A percentile compares a stretch with the other conserved stretches of the same genome.
Evolutionary conservation across 108 stramenopile species (phyloP).

Genomic region (Cyclotella sp.): DNA sequence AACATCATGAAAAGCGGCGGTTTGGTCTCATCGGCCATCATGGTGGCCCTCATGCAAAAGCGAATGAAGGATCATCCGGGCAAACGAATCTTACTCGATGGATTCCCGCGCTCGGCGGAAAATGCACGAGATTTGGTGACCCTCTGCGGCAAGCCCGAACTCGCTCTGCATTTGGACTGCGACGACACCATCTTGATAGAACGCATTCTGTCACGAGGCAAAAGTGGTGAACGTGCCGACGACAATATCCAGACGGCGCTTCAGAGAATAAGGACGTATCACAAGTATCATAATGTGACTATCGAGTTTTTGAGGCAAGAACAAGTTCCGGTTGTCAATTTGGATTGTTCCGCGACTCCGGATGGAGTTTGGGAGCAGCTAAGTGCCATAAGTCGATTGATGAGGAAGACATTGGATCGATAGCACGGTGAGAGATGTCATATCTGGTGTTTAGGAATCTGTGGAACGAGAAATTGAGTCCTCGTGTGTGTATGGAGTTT

Average conservation of each 20-base stretch:
- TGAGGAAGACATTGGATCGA: slow-evolving; percentile 27
- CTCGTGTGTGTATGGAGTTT: background rate
- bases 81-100: slow-evolving; percentile 87
- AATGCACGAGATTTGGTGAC: slow-evolving; percentile 77
- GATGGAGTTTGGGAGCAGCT: slow-evolving; percentile 87
- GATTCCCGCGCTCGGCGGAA: slow-evolving; percentile 85
- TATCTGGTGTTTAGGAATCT: background rate
- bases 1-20: slow-evolving; percentile 90
- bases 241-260: slow-evolving; percentile 87
- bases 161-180: slow-evolving; percentile 82
- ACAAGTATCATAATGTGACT: slow-evolving; percentile 76
- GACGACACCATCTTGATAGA: slow-evolving; percentile 83
- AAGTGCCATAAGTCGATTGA: slow-evolving; percentile 57
- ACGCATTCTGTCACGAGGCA: slow-evolving; percentile 70
- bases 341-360: slow-evolving; percentile 80
- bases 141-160: slow-evolving; percentile 79
- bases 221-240: slow-evolving; percentile 64
- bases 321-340: slow-evolving; percentile 82
- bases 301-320: slow-evolving; percentile 79
- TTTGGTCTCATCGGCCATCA: slow-evolving; percentile 81
- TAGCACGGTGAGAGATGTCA: background rate
- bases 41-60: slow-evolving; percentile 81
- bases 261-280: slow-evolving; percentile 73
- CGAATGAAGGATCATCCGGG: slow-evolving; percentile 82
- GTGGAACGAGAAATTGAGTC: background rate